Conservation (phyloP, 2,329 filamentous ascomycete genomes). For the Lithohypha guttulata region DNA sequence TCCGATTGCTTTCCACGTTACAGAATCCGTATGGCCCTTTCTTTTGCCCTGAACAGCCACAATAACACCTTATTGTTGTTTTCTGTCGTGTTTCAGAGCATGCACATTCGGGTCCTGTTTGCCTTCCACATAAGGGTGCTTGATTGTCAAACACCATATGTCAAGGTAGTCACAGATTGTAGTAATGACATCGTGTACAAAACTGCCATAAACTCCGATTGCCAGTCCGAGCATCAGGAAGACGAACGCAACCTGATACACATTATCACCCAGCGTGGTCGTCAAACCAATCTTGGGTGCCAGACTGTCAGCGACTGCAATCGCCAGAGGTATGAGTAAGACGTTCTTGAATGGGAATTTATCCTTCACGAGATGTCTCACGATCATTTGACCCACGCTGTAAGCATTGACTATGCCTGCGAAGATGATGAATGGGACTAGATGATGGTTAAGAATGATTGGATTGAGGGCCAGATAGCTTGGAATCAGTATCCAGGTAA, state of each 20-base stretch:
- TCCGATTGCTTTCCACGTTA: neutral
- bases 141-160: constrained; percentile 97
- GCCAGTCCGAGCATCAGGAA: constrained; percentile 78
- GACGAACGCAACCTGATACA: constrained; percentile 86
- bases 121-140: constrained; percentile 54
- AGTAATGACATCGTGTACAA: constrained; percentile 90
- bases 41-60: neutral
- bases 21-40: neutral
- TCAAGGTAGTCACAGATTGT: constrained; percentile 97
- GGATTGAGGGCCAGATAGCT: constrained; percentile 79
- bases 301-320: constrained; percentile 68
- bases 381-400: constrained; percentile 90
- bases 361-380: constrained; percentile 78
- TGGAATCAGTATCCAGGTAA: constrained; percentile 65
- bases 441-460: constrained; percentile 65
- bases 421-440: constrained; percentile 83
- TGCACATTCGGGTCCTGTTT: constrained; percentile 13
- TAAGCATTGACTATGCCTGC: constrained; percentile 88
- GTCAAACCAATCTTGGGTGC: constrained; percentile 60
- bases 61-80: constrained; percentile 1
- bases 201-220: constrained; percentile 89
- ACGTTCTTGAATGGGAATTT: constrained; percentile 88
- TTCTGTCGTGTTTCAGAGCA: constrained; percentile 9
- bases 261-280: constrained; percentile 58
- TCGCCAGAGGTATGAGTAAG: constrained; percentile 63